A percentile compares a stretch with the other conserved stretches of the same genome.
Conservation (phyloP, 2,329 filamentous ascomycete genomes). For the Xylariaceae sp. region DNA sequence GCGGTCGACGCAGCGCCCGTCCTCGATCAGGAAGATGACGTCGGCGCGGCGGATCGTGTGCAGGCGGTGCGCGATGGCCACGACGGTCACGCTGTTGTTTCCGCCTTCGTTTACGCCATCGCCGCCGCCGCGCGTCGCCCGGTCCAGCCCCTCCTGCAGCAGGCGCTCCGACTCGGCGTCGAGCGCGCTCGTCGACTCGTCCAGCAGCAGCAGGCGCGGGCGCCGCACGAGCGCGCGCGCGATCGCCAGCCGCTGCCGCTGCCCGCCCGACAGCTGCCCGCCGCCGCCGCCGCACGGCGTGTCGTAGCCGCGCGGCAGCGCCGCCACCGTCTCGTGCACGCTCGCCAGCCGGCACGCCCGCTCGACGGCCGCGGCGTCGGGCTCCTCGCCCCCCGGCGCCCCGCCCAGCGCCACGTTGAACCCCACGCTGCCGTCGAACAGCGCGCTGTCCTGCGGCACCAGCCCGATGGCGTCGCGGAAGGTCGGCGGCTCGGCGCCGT, state of each 20-base stretch:
- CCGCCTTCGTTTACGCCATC: no score
- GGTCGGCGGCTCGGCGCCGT: constrained; percentile 28
- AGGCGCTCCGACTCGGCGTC: constrained; percentile 62
- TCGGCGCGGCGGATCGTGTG: constrained; percentile 50
- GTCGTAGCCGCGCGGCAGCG: constrained; percentile 57
- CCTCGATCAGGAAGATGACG: constrained; percentile 50
- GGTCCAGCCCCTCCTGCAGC: constrained; percentile 60
- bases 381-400: constrained; percentile 44
- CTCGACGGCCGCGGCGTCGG: constrained; percentile 53
- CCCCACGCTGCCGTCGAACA: constrained; percentile 48
- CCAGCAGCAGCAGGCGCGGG: constrained; percentile 67
- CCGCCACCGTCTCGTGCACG: constrained; percentile 60
- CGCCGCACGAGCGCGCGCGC: constrained; percentile 66
- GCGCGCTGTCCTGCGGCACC: constrained; percentile 50
- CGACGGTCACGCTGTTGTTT: constrained; percentile 52
- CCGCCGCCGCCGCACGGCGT: constrained; percentile 65
- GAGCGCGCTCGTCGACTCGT: constrained; percentile 74
- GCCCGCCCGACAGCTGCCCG: constrained; percentile 68
- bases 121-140: constrained; percentile 33
- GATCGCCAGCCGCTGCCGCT: constrained; percentile 71
- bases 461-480: constrained; percentile 48
- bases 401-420: constrained; percentile 52
- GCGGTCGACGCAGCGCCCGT: constrained; percentile 42
- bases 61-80: constrained; percentile 51
- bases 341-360: constrained; percentile 61